Conservation (phyloP, 495 filamentous ascomycete genomes). For the Penicillium ochrochloron region DNA sequence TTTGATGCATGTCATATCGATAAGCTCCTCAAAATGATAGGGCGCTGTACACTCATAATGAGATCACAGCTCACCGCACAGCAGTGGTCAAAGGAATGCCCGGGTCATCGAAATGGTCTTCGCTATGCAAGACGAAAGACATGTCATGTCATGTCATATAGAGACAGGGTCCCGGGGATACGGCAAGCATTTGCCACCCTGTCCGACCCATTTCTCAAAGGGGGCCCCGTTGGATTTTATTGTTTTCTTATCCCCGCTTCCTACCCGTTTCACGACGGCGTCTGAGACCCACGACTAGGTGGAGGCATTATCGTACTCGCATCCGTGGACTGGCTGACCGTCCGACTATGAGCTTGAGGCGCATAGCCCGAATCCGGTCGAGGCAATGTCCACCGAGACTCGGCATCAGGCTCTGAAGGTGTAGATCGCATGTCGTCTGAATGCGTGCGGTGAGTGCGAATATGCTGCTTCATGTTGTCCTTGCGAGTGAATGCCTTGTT, state of each 20-base stretch:
- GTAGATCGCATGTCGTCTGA: constrained; percentile 43
- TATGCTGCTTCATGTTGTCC: constrained; percentile 99
- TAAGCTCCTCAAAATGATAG: background rate
- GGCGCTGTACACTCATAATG: constrained; percentile 1
- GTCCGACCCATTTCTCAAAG: background rate
- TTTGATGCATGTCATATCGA: background rate
- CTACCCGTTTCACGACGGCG: constrained; percentile 13
- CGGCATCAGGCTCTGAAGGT: constrained; percentile 32
- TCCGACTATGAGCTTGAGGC: constrained; percentile 30
- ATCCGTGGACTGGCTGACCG: constrained; percentile 32
- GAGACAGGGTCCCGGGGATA: background rate
- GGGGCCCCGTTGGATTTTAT: background rate
- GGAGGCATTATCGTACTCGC: constrained; percentile 16
- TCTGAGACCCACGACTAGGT: constrained; percentile 10
- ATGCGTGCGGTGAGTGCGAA: constrained; percentile 72
- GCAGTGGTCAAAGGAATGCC: constrained; percentile 17
- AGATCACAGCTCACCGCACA: constrained; percentile 20
- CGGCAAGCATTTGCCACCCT: background rate
- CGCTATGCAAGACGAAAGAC: constrained; percentile 8
- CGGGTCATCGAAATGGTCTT: constrained; percentile 6
- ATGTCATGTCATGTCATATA: background rate
- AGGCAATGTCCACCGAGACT: constrained; percentile 25
- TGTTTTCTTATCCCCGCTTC: background rate
- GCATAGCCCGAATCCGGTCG: constrained; percentile 23
- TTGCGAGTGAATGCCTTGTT: constrained; percentile 93